Conservation (phyloP, 2,329 filamentous ascomycete species). For the Botrytis deweyae region DNA sequence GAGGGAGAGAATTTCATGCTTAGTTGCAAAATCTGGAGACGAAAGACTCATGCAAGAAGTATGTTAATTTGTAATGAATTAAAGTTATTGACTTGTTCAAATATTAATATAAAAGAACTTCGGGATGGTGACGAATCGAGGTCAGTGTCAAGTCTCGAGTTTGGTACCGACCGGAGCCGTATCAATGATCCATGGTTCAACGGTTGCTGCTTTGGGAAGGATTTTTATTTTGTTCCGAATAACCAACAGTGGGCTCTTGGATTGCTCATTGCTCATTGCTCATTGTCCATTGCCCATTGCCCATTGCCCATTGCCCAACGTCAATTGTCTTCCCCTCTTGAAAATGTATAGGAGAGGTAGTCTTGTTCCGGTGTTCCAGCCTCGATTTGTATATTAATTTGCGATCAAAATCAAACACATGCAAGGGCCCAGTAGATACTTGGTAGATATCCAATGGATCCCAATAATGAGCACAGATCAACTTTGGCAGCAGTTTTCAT, state of each 20-base stretch:
- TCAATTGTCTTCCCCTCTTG: neutral
- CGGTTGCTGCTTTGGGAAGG: neutral
- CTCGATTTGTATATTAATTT: slow-evolving; percentile 9
- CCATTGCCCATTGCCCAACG: neutral
- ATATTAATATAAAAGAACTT: neutral
- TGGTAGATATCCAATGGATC: neutral
- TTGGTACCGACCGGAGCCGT: neutral
- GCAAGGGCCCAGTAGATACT: slow-evolving; percentile 2
- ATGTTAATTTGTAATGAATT: no score
- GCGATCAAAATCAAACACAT: slow-evolving; percentile 7
- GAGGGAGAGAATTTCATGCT: slow-evolving; percentile 1
- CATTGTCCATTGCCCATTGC: no score
- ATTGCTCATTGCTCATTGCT: neutral
- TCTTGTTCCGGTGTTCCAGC: neutral
- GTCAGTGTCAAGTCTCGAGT: neutral
- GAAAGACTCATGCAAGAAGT: neutral
- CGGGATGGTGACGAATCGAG: neutral
- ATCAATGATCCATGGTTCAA: neutral
- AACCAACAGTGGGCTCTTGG: neutral
- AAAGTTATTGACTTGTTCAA: neutral
- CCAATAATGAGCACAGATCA: slow-evolving; percentile 6
- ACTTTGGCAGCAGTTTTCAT: neutral
- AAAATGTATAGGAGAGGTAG: neutral
- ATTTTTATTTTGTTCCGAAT: neutral
- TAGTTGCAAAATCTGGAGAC: neutral